These are phyloP conservation scores for Friedmanniomyces endolithicus DNA, from an alignment of 495 filamentous ascomycete species.

Conservation along the genomic window DNA sequence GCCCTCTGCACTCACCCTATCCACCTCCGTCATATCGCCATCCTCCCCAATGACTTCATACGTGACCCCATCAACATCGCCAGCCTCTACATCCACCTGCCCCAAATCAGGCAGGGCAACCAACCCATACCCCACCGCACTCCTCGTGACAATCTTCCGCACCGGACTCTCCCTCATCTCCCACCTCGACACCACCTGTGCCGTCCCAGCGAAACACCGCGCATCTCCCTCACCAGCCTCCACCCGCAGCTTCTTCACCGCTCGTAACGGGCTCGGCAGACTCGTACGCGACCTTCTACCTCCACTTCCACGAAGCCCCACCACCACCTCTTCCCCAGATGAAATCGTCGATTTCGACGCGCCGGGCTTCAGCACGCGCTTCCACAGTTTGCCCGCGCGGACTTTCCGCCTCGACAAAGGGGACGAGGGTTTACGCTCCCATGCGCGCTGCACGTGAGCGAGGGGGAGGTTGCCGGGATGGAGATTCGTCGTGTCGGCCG, in stretches of 20 bases:
- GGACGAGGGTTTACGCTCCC: conserved; percentile 27
- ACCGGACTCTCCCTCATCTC: conserved; percentile 11
- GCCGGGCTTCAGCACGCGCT: conserved; percentile 6
- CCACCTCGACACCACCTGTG: not conserved
- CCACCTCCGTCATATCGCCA: conserved; percentile 2
- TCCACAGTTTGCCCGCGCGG: conserved; percentile 29
- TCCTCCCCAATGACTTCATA: conserved; percentile 8
- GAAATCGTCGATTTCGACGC: not conserved
- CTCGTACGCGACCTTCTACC: not conserved
- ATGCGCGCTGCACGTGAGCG: conserved; percentile 26
- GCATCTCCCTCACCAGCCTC: conserved; percentile 3
- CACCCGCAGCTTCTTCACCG: conserved; percentile 20
- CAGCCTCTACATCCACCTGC: not conserved
- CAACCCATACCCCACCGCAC: not conserved
- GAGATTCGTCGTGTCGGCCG: conserved; percentile 20
- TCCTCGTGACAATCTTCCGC: conserved; percentile 20
- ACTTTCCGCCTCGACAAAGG: conserved; percentile 17
- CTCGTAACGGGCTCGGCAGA: conserved; percentile 1
- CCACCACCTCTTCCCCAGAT: not conserved
- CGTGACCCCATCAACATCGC: not conserved
- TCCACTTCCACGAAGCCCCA: not conserved
- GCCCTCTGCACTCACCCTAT: not conserved
- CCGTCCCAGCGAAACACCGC: not conserved
- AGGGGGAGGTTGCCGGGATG: conserved; percentile 22
- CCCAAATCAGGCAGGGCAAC: conserved; percentile 1